phyloP scores from a whole-genome alignment of 768 basidiomycete species.

The Panaeolus papilionaceus region DNA sequence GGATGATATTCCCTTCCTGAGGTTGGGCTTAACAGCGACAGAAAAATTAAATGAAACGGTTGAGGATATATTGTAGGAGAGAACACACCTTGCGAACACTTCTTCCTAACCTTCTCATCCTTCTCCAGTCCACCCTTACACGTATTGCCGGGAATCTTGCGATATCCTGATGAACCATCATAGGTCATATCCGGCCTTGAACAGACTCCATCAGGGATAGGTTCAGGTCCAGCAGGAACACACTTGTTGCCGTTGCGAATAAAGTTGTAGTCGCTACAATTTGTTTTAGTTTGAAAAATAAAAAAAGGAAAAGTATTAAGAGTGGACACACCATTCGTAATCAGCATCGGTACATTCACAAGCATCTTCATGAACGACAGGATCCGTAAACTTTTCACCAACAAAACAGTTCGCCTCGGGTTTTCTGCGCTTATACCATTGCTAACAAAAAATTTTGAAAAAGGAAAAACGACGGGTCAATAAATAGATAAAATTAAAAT shows the following conservation, averaged over 20 bases:
- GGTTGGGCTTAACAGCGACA: conserved; percentile 65
- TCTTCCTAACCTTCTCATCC: conserved; percentile 73
- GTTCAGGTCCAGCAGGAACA: conserved; percentile 87
- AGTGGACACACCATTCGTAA: conserved; percentile 79
- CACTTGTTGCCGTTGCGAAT: conserved; percentile 78
- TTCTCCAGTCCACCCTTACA: conserved; percentile 77
- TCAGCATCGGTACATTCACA: conserved; percentile 89
- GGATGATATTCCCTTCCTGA: conserved; percentile 75
- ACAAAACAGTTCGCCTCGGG: conserved; percentile 86
- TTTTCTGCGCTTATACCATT: conserved; percentile 94
- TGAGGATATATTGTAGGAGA: neutral
- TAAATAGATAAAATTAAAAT: neutral
- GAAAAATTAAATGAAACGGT: conserved; percentile 5
- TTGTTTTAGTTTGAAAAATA: neutral
- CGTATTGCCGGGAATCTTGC: conserved; percentile 91
- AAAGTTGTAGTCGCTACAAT: conserved; percentile 85
- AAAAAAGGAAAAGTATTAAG: no score
- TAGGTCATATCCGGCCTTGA: conserved; percentile 64
- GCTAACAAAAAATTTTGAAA: conserved; percentile 49
- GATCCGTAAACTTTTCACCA: conserved; percentile 88
- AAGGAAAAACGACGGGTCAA: conserved; percentile 1
- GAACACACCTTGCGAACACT: conserved; percentile 79
- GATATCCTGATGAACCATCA: conserved; percentile 89
- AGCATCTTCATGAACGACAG: conserved; percentile 79
- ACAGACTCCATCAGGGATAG: conserved; percentile 81